phyloP scores from a whole-genome alignment of 805 yeast species.

The Ogataea zsoltii region DNA sequence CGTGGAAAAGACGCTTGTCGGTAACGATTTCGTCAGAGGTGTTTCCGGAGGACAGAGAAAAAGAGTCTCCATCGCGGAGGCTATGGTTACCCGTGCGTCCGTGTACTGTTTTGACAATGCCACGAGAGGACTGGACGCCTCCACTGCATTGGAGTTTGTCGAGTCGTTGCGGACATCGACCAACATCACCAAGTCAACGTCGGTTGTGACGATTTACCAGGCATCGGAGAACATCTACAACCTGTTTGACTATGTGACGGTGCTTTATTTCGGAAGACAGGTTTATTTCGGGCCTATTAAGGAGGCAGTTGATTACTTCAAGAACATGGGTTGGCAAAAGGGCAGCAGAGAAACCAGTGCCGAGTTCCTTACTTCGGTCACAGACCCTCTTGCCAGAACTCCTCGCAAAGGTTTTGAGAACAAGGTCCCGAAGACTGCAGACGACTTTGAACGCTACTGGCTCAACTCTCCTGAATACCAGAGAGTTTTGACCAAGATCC shows the following conservation, averaged over 20 bases:
- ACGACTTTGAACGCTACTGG: conserved; percentile 64
- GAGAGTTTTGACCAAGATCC: conserved; percentile 34
- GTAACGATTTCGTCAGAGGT: conserved; percentile 67
- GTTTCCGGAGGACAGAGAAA: conserved; percentile 75
- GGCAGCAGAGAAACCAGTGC: conserved; percentile 67
- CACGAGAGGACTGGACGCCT: conserved; percentile 69
- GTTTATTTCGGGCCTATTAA: conserved; percentile 57
- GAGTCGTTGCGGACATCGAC: conserved; percentile 62
- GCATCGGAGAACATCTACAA: conserved; percentile 66
- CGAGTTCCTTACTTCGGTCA: conserved; percentile 65
- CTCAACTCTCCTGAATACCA: conserved; percentile 54
- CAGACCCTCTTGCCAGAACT: conserved; percentile 62
- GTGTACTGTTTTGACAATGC: conserved; percentile 69
- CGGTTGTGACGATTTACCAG: conserved; percentile 66
- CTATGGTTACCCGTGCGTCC: conserved; percentile 51
- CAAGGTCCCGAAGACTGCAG: conserved; percentile 54
- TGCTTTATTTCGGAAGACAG: conserved; percentile 61
- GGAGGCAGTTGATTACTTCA: conserved; percentile 55
- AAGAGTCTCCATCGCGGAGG: conserved; percentile 71
- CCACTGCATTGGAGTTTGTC: conserved; percentile 67
- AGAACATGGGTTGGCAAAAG: conserved; percentile 61
- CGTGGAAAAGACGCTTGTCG: conserved; percentile 62
- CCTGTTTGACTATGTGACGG: conserved; percentile 60
- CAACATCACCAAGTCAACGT: conserved; percentile 54
- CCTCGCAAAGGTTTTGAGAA: conserved; percentile 48